Evolutionary conservation across 2,329 filamentous ascomycete genomes (phyloP), one percentile per base, ranked within the genome.

Genomic region (Aschersonia sp.): DNA sequence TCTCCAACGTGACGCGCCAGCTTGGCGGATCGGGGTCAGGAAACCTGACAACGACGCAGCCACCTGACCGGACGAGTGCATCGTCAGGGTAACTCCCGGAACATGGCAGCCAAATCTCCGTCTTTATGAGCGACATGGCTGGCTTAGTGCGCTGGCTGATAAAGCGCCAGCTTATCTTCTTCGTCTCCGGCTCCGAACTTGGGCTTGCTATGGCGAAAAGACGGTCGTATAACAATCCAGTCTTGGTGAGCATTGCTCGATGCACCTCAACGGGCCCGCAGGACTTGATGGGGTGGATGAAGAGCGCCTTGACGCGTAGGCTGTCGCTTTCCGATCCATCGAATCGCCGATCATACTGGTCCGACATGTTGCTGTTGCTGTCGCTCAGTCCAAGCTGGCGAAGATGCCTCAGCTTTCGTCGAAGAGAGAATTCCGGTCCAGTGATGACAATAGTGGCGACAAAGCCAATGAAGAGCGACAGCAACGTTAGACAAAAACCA

Each of bases 131-230:
- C 20, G 46, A 45, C 46, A 48, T 44, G 31, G 10, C 31, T 10
- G 46, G 46, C 42, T 48, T 48, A 28, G 42, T 45, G 31, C 59
- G 55, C 44, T 61, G 59, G 10, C 59, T 61, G 41, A 61, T 51
- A 30, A 61, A 60, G 0, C 53, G 55, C 55, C 58, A 59, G 5
- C 29, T 40, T 9, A 10, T 10, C 12, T 31, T 31, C 4, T 47
- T 49, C 0, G 48, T 31, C 0, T 43, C 40, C 6, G 10, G 40
- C 6, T 42, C 40, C 3, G 59, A 50, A 0, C 53, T 54, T 1
- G 54, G 52, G 54, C 32, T 63, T 56, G 63, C 61, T 0, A 65
- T 49, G 4, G 55, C 60, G 41, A 63, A 56, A 43, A 54, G 54
- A 4, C 59, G 48, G 31, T 61, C 59, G 31, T 56, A 53, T 4